Conservation (phyloP, 306 rosid species). For the Fagus sylvatica region DNA sequence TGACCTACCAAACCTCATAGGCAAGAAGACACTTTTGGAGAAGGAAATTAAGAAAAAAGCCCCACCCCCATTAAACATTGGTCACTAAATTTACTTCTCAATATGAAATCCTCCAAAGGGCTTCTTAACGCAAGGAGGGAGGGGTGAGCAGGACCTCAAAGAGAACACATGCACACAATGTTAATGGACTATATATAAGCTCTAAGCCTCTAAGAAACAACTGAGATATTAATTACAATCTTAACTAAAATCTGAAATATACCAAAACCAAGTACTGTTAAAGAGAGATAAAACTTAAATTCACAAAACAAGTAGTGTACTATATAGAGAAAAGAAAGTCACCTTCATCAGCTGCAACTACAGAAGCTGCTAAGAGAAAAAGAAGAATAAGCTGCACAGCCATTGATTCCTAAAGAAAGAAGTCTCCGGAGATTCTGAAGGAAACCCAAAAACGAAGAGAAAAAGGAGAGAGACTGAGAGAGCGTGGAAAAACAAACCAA, state of each 20-base stretch:
- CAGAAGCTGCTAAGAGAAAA: conserved; percentile 45
- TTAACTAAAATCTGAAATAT: neutral
- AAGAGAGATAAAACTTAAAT: neutral
- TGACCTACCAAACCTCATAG: conserved; percentile 12
- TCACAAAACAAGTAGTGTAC: conserved; percentile 1
- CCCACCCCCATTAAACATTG: neutral
- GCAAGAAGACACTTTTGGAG: neutral
- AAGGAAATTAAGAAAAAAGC: neutral
- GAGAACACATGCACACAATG: neutral
- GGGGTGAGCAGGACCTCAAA: neutral
- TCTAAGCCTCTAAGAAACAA: conserved; percentile 7
- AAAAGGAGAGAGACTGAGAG: conserved; percentile 32
- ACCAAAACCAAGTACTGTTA: conserved; percentile 1
- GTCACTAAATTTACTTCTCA: neutral
- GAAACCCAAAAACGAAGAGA: conserved; percentile 38
- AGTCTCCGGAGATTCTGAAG: conserved; percentile 29
- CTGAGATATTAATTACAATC: neutral
- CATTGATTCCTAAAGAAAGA: conserved; percentile 44
- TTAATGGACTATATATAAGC: neutral
- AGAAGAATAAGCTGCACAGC: conserved; percentile 48
- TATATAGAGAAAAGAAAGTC: conserved; percentile 8
- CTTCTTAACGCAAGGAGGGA: neutral
- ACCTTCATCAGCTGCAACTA: conserved; percentile 72
- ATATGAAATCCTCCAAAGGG: neutral
- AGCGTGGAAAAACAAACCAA: conserved; percentile 28